Percentiles rank a stretch among this genome's conserved stretches.
These are phyloP conservation scores for Metschnikowia lunata DNA, from an alignment of 805 yeast species.

Conservation along the genomic window DNA sequence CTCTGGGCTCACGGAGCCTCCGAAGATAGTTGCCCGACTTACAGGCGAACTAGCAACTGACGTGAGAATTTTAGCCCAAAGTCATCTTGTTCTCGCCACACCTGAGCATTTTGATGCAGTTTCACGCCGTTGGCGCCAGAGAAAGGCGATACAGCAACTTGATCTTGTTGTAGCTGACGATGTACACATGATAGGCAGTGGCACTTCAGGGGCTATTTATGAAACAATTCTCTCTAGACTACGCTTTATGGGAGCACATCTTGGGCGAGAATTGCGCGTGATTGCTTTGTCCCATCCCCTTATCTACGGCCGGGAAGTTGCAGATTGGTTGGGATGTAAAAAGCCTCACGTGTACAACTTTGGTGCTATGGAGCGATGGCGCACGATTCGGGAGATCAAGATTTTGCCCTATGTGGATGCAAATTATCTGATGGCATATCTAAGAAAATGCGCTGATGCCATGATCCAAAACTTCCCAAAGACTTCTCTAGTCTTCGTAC, in stretches of 20 bases:
- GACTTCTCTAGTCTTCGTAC: constrained; percentile 45
- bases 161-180: constrained; percentile 73
- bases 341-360: constrained; percentile 65
- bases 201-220: constrained; percentile 53
- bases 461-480: not conserved
- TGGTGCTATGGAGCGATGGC: constrained; percentile 54
- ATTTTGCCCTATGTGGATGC: constrained; percentile 35
- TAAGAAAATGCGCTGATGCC: constrained; percentile 3
- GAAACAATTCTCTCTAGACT: constrained; percentile 70
- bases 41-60: constrained; percentile 52
- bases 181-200: constrained; percentile 59
- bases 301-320: constrained; percentile 72
- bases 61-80: constrained; percentile 48
- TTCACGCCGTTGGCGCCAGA: constrained; percentile 78
- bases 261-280: constrained; percentile 52
- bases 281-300: constrained; percentile 69
- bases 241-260: constrained; percentile 62
- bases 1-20: constrained; percentile 44
- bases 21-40: constrained; percentile 53
- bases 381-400: constrained; percentile 54
- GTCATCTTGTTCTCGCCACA: constrained; percentile 71
- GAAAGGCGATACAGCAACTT: constrained; percentile 63
- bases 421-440: not conserved
- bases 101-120: constrained; percentile 72
- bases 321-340: constrained; percentile 79